Base-by-base conservation (phyloP, 345 rosid species). In the Draba incana region DNA sequence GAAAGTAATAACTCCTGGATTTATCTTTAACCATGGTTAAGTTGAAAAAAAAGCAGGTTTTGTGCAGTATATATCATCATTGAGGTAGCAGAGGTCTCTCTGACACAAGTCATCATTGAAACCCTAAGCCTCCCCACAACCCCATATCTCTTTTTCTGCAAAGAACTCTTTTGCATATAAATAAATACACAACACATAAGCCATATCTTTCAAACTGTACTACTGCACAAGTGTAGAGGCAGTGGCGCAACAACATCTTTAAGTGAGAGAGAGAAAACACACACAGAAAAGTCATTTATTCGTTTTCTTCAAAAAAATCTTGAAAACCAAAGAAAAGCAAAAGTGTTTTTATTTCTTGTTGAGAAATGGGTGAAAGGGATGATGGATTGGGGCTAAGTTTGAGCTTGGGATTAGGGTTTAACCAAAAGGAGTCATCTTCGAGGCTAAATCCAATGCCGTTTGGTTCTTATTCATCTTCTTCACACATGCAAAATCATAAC, bases 91-190 rank as follows among this genome's bases (percentile, higher is more conserved):
- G 80, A 79, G 78, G 76, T 60, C 73, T 66, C 73, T 75, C 88
- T 84, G 89, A 75, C 85, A 74, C 70, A 71, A 62, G 87, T 74
- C 86, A 88, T 86, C 84, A 84, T 81, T 83, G 89, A 72, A 77
- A 68, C 78, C 70, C 78, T 68, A 68, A 68, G 78, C 78, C 61
- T n/a, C 63, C 73, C 57, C 78, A 82, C 86, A 77, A 81, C 68
- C 77, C 77, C 82, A 75, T 79, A 75, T 71, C 80, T 80, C 83
- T 66, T 63, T 82, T 68, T 77, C 84, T 73, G 75, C 51, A 27
- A 66, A 56, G 44, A 66, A 59, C 77, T 74, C 62, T 52, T 74
- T 67, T 67, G 68, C 56, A 42, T 74, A 66, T 74, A 73, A 24
- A 70, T 58, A 52, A 7, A 56, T 5, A 28, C 31, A 33, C 37